Conservation (phyloP, 768 basidiomycete species). For the Tubosaeta sp. region DNA sequence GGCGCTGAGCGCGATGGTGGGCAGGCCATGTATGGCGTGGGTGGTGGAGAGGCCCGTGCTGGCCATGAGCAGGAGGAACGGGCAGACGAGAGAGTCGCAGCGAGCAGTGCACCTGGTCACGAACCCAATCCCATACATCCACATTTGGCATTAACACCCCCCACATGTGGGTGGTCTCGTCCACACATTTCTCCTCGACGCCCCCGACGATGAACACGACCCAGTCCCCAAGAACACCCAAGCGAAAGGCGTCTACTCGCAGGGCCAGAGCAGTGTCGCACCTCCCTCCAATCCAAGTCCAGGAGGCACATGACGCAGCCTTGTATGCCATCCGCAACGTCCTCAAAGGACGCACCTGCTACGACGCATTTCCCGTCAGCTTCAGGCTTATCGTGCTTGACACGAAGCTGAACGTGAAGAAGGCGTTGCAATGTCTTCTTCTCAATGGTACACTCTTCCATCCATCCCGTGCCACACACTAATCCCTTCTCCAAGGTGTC, state of each 20-base stretch:
- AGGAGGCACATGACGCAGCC: conserved; percentile 67
- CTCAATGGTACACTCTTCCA: conserved; percentile 55
- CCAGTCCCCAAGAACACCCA: conserved; percentile 46
- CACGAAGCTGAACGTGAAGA: conserved; percentile 92
- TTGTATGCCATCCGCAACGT: conserved; percentile 70
- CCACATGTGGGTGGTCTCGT: conserved; percentile 8
- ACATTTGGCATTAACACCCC: conserved; percentile 17
- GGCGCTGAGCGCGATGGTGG: conserved; percentile 5
- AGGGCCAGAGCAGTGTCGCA: conserved; percentile 56
- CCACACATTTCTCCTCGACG: not conserved
- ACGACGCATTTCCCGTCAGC: conserved; percentile 96
- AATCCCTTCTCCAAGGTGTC: conserved; percentile 56
- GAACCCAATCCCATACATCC: conserved; percentile 11
- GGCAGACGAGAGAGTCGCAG: not conserved
- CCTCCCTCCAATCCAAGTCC: conserved; percentile 46
- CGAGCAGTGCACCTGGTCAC: conserved; percentile 3
- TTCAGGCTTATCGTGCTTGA: conserved; percentile 97
- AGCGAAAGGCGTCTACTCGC: conserved; percentile 53
- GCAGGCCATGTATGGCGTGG: conserved; percentile 1
- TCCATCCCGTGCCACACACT: not conserved
- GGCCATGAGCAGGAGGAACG: conserved; percentile 3
- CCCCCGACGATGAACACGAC: conserved; percentile 38
- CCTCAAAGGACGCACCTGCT: conserved; percentile 81
- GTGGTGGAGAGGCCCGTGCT: conserved; percentile 4
- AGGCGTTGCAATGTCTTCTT: conserved; percentile 83